Percentiles rank a stretch among this genome's conserved stretches.
phyloP scores from a whole-genome alignment of 2,329 filamentous ascomycete species.

The Aspergillus ochraceoroseus region DNA sequence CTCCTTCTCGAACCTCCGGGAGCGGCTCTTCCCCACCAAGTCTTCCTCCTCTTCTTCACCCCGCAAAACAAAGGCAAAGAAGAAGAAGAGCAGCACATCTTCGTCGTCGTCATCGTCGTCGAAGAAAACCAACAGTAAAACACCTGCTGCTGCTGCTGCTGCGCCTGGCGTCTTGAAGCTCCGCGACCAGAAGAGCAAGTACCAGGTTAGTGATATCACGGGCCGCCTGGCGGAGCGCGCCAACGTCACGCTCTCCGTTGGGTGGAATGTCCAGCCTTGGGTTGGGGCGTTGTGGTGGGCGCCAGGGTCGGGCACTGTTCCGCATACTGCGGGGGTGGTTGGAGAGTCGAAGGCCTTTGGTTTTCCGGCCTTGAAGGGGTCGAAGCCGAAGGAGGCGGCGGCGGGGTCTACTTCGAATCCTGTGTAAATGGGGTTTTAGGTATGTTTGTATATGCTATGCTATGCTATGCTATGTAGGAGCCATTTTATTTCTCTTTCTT shows the following conservation, averaged over 20 bases:
- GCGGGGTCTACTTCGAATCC: slow-evolving; percentile 5
- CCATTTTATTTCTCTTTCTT: no score
- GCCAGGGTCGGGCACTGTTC: slow-evolving; percentile 47
- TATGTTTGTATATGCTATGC: background rate
- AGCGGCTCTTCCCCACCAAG: slow-evolving; percentile 33
- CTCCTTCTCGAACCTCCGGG: slow-evolving; percentile 37
- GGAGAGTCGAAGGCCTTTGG: slow-evolving; percentile 51
- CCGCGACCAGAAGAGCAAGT: slow-evolving; percentile 85
- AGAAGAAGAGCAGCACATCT: slow-evolving; percentile 26
- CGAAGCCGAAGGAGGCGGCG: slow-evolving; percentile 46
- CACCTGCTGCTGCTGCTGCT: slow-evolving; percentile 12
- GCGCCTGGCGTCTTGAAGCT: slow-evolving; percentile 64
- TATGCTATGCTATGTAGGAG: no score
- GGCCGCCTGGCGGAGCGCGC: slow-evolving; percentile 69
- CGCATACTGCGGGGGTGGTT: slow-evolving; percentile 49
- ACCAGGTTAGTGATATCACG: slow-evolving; percentile 88
- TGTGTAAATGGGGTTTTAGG: background rate
- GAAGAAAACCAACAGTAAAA: slow-evolving; percentile 19
- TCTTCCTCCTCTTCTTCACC: background rate
- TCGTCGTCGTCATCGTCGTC: slow-evolving; percentile 15
- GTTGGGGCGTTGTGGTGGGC: slow-evolving; percentile 86
- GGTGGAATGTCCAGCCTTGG: slow-evolving; percentile 98
- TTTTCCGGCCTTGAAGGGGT: slow-evolving; percentile 53
- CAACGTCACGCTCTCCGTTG: slow-evolving; percentile 72
- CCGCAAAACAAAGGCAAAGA: slow-evolving; percentile 3